These are phyloP conservation scores for Botrytis porri DNA, from an alignment of 2,329 filamentous ascomycete genomes.

Conservation along the genomic window DNA sequence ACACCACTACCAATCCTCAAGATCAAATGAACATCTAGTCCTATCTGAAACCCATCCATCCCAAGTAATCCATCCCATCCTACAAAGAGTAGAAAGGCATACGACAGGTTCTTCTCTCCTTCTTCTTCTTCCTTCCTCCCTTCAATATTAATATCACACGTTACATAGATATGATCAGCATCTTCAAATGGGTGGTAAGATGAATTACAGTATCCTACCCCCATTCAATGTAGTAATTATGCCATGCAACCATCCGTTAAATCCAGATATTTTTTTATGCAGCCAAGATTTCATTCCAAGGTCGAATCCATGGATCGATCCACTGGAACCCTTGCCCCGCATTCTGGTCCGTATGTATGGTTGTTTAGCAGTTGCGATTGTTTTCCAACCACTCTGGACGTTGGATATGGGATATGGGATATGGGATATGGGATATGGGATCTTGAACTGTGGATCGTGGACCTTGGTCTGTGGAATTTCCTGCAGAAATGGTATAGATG, in stretches of 20 bases:
- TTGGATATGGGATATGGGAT: too few relatives aligned
- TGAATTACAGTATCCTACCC: background rate
- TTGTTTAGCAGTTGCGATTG: background rate
- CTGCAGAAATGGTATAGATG: background rate
- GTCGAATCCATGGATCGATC: background rate
- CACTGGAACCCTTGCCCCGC: background rate
- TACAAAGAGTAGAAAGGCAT: background rate
- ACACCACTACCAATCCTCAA: background rate
- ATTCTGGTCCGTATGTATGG: background rate
- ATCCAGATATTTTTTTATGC: background rate
- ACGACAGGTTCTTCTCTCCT: background rate
- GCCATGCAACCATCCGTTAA: conserved; percentile 28
- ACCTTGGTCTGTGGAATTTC: too few relatives aligned
- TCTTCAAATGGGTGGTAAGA: conserved; percentile 11
- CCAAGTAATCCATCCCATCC: background rate
- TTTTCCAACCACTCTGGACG: too few relatives aligned
- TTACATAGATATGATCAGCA: conserved; percentile 29
- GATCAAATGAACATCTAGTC: background rate
- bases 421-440: background rate
- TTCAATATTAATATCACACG: conserved; percentile 29
- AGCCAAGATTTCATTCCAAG: background rate
- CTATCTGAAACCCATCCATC: background rate
- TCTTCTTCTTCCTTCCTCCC: background rate
- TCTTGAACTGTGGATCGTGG: too few relatives aligned
- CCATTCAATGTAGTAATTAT: background rate